Conservation (phyloP, 495 filamentous ascomycete genomes). For the Xylaria nigripes region DNA sequence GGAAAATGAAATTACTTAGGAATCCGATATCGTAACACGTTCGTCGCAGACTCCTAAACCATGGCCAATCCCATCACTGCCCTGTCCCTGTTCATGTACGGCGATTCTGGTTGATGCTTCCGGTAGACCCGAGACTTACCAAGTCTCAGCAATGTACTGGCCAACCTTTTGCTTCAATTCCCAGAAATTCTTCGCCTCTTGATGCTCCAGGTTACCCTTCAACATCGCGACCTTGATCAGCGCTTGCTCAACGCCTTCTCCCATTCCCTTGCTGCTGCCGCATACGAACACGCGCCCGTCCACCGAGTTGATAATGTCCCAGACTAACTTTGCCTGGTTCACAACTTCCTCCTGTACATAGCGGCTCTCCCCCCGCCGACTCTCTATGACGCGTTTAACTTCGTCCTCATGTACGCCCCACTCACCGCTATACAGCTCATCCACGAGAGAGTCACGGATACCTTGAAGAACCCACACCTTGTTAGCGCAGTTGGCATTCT, state of each 20-base stretch:
- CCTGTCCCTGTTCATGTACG: neutral
- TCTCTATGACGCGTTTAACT: slow-evolving; percentile 90
- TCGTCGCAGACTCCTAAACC: neutral
- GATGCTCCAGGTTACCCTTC: slow-evolving; percentile 64
- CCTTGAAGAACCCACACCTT: slow-evolving; percentile 99
- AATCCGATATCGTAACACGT: neutral
- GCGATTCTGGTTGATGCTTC: neutral
- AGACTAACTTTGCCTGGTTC: slow-evolving; percentile 86
- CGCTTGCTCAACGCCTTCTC: slow-evolving; percentile 84
- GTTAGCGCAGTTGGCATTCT: slow-evolving; percentile 95
- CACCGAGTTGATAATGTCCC: slow-evolving; percentile 88
- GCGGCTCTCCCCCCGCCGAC: slow-evolving; percentile 62
- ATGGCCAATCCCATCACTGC: neutral
- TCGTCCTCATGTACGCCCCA: slow-evolving; percentile 90
- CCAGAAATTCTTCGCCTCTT: slow-evolving; percentile 74
- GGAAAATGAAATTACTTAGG: no score
- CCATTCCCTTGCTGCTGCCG: slow-evolving; percentile 91
- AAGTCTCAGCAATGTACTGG: slow-evolving; percentile 79
- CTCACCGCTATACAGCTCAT: slow-evolving; percentile 93
- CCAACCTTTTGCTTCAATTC: slow-evolving; percentile 71
- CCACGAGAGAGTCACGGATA: slow-evolving; percentile 82
- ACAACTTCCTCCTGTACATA: slow-evolving; percentile 85
- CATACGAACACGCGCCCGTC: slow-evolving; percentile 95
- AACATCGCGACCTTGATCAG: slow-evolving; percentile 72
- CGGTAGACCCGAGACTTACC: slow-evolving; percentile 26